A percentile compares a stretch with the other conserved stretches of the same genome.
Conservation (phyloP, 495 filamentous ascomycete genomes). For the Ramalina peruviana region DNA sequence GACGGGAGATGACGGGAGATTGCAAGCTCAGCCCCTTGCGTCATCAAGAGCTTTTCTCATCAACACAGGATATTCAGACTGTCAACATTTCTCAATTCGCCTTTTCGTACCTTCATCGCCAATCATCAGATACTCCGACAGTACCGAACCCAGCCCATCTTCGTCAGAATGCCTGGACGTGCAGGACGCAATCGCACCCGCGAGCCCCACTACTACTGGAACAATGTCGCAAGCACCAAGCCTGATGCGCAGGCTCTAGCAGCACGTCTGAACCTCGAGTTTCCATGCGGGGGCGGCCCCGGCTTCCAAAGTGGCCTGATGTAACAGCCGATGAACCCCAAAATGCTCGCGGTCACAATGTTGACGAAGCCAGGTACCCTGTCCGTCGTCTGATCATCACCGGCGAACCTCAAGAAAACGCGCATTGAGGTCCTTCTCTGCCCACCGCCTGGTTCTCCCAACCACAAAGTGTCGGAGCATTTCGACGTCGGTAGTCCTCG, state of each 20-base stretch:
- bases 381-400: not conserved
- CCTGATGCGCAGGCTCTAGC: constrained; percentile 3
- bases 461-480: not conserved
- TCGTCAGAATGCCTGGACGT: not conserved
- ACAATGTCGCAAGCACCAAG: not conserved
- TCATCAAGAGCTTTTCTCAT: no score
- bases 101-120: no score
- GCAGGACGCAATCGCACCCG: not conserved
- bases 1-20: no score
- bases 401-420: not conserved
- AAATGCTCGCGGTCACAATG: not conserved
- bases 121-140: no score
- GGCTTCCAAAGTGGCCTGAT: not conserved
- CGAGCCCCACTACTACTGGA: not conserved
- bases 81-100: no score
- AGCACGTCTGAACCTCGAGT: not conserved
- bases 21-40: no score
- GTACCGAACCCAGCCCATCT: no score
- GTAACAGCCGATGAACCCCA: not conserved
- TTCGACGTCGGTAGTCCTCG: not conserved
- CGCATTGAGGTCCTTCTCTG: not conserved
- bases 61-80: no score
- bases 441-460: not conserved
- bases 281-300: not conserved
- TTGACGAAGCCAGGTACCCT: not conserved